Evolutionary conservation across 768 basidiomycete genomes (phyloP), one percentile per base, ranked within the genome.

Genomic region (Cystoderma amianthinum): DNA sequence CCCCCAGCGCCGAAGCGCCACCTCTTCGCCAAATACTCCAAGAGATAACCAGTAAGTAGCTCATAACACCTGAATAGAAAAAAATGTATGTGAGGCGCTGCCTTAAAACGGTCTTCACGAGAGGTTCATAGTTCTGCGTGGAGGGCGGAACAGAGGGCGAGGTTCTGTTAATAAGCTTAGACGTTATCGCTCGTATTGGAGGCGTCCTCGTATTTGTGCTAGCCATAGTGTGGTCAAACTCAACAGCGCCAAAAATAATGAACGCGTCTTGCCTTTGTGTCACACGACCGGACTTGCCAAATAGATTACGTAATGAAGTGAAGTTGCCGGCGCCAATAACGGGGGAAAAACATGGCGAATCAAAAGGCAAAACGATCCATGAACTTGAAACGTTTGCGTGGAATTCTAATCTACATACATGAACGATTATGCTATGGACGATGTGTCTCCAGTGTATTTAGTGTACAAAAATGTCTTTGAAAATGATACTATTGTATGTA

Each of bases 71-170:
- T 23, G 81, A 76, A 23, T 65, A 67, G 6, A 69, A 55, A 44
- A 87, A 74, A 22, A 82, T 68, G 47, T 69, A 65, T 17, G 72
- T 61, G 5, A 85, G 72, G 30, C 84, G 75, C 50, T 78, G 76
- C 38, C 67, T 72, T 35, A 88, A 68, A 4, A 81, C 67, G 2
- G 70, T 59, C 52, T 81, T 85, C 2, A 79, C 73, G 34, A 78
- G 70, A 6, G 83, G 83, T 47, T 85, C 80, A 53, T 79, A 88
- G 1, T 67, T 60, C 48, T 78, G 71, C 4, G 70, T 60, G 2
- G 84, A 58, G 0, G 79, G 67, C 1, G 82, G 80, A 4, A 86
- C 60, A 1, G 71, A 61, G 0, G 77, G 76, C 1, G 80, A 60
- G 0, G 77, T 61, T 38, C 74, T 74, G n/a, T 68, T 61, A 1